Base-by-base conservation (phyloP, 805 yeast species). In the Saccharomycopsis oosterbeekiorum region DNA sequence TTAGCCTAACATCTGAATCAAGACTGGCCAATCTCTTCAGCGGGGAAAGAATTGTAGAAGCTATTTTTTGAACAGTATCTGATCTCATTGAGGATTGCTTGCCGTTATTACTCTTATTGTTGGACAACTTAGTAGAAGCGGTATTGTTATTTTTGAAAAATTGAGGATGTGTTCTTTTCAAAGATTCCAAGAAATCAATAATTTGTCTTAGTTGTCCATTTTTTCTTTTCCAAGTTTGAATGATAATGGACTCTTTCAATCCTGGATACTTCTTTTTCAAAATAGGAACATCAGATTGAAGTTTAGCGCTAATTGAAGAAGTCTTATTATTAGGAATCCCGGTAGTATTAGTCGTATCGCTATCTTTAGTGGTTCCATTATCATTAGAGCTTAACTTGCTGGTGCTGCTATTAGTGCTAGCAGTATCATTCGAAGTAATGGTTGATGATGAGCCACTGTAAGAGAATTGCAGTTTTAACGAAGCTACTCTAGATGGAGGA, bases 251-350 rank as follows among this genome's bases (percentile, higher is more conserved):
- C 6, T 69, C 72, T 11, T 71, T 61, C 14, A 70, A 58, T n/a
- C 68, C 61, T 0, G 78, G 78, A 56, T 66, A 75, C 42, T 68
- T 68, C 43, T 70, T 73, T 59, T 67, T 71, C 54, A 75, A 67
- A 2, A 70, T 68, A 1, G 65, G 61, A 39, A 72, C 68, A 59
- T 72, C 71, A 50, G 71, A 68, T 55, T 67, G 67, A 37, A 70
- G 58, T 47, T 57, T 56, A 26, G 37, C 53, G 1, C 62, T 66
- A 66, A 55, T n/a, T 1, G 26, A n/a, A 36, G 54, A 14, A 39
- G 11, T 19, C 5, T 39, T 51, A 37, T n/a, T 51, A 26, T 11
- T 21, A 5, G 15, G 39, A 26, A 36, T 29, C 17, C 47, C 36
- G 14, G 15, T 36, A 21, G 24, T 39, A 40, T 4, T 26, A 21